A percentile compares a stretch with the other conserved stretches of the same genome.
Conservation (phyloP, 1,284 basidiomycete genomes). For the Mycena citricolor region DNA sequence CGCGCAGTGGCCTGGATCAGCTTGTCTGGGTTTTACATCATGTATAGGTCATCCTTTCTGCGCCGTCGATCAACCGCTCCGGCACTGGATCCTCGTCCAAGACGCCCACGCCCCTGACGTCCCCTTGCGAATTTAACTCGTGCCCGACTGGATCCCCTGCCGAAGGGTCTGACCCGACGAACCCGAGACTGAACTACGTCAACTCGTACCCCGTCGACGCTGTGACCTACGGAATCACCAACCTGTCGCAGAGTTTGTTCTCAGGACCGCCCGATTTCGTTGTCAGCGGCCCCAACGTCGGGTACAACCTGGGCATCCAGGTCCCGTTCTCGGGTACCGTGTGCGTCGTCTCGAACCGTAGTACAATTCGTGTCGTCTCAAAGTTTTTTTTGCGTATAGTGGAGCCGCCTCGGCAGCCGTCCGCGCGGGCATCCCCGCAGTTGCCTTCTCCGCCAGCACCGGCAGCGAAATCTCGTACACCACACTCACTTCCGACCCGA, state of each 20-base stretch:
- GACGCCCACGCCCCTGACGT: conserved; percentile 24
- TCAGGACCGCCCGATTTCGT: conserved; percentile 39
- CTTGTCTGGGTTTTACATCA: not conserved
- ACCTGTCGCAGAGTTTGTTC: conserved; percentile 38
- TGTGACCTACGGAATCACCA: conserved; percentile 38
- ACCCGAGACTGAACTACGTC: conserved; percentile 29
- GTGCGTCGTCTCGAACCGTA: conserved; percentile 28
- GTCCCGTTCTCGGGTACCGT: conserved; percentile 41
- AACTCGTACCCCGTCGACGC: conserved; percentile 37
- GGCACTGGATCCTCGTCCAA: conserved; percentile 34
- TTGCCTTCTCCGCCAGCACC: conserved; percentile 39
- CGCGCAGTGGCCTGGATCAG: conserved; percentile 18
- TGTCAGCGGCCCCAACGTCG: conserved; percentile 45
- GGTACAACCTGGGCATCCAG: conserved; percentile 35
- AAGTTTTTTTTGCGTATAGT: conserved; percentile 24
- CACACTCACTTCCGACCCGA: conserved; percentile 33
- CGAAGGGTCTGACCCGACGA: conserved; percentile 1
- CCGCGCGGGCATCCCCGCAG: conserved; percentile 39
- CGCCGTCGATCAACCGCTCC: conserved; percentile 33
- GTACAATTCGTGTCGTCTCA: not conserved
- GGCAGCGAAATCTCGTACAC: conserved; percentile 39
- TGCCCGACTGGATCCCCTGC: conserved; percentile 29
- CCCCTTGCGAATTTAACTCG: conserved; percentile 33
- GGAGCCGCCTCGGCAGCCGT: conserved; percentile 42
- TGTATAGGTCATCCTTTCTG: conserved; percentile 33